These are phyloP conservation scores for Physcia stellaris DNA, from an alignment of 495 filamentous ascomycete genomes.

Conservation along the genomic window DNA sequence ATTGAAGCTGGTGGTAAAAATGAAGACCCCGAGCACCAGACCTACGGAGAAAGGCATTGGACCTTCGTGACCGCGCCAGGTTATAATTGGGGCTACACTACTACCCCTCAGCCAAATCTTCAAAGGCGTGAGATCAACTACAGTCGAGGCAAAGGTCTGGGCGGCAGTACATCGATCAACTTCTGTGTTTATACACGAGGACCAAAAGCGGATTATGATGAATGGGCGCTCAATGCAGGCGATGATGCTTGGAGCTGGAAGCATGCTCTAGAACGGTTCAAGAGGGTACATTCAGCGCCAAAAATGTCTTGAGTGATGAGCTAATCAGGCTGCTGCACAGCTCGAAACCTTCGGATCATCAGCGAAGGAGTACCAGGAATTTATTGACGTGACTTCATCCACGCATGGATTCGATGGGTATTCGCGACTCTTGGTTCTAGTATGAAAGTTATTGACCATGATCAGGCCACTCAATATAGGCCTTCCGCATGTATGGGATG, in stretches of 20 bases:
- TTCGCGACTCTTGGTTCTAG: too few relatives aligned
- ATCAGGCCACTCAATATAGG: conserved; percentile 64
- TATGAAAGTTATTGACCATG: conserved; percentile 47
- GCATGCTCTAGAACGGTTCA: conserved; percentile 32
- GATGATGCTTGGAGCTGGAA: conserved; percentile 38
- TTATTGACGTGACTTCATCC: too few relatives aligned
- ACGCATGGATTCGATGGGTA: conserved; percentile 28
- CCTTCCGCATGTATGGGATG: conserved; percentile 52
- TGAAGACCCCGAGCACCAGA: conserved; percentile 29
- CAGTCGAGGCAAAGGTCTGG: conserved; percentile 44
- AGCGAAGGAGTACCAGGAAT: too few relatives aligned
- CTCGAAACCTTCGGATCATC: too few relatives aligned
- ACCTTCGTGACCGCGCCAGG: conserved; percentile 31
- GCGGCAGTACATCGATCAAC: conserved; percentile 50
- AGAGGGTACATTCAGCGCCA: conserved; percentile 15
- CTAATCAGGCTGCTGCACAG: too few relatives aligned
- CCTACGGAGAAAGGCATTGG: conserved; percentile 38
- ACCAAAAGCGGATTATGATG: conserved; percentile 45
- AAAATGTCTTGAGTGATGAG: too few relatives aligned
- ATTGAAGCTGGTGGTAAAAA: conserved; percentile 43
- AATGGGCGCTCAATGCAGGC: conserved; percentile 29
- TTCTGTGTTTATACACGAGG: conserved; percentile 46
- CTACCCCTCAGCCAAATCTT: conserved; percentile 37
- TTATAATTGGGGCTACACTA: conserved; percentile 50
- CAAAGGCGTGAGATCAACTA: conserved; percentile 39